Evolutionary conservation across 225 moss, liverwort and hornwort genomes (phyloP), one percentile per base, ranked within the genome.

Genomic region (Neckera pumila): DNA sequence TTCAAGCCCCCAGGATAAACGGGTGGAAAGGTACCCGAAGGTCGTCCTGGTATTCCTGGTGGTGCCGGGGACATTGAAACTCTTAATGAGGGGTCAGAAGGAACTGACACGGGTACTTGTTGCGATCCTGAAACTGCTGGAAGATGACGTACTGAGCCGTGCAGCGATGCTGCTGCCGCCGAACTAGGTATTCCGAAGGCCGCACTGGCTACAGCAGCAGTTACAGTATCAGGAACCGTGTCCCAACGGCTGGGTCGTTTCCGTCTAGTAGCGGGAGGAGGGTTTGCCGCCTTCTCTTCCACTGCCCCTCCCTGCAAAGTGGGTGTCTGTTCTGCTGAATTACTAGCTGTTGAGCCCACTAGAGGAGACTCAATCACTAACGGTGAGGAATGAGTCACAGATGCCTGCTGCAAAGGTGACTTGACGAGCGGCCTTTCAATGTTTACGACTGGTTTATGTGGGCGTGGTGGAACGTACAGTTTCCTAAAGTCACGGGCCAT

Each of bases 201-300:
- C 60, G 86, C 49, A 82, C 40, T 81, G 66, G 84, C 87, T 83
- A 66, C 58, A 83, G 49, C 82, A 85, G 70, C 58, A n/a, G 72
- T 33, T 67, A 16, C 76, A 43, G 86, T 10, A 56, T 85, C 87
- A 77, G 86, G 86, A 49, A 86, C 90, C 20, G 92, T 89, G 85
- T 93, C 93, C 93, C 93, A 93, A 71, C 93, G 90, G 84, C 93
- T 93, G n/a, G 92, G 92, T 69, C 93, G 79, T 87, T 93, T 93
- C 71, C 93, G 93, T 87, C 87, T 92, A 47, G 76, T 90, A 59
- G 84, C 57, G 56, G 84, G 49, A 65, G 87, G 87, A 36, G 81
- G 87, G 51, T 82, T 89, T 70, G 79, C 49, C 47, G 57, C 12
- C 53, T 85, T 89, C 63, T 84, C 89, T 60, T 91, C 91, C 80